These are phyloP conservation scores for Thraustochytrium striatum DNA, from an alignment of 352 stramenopile genomes.

Conservation along the genomic window DNA sequence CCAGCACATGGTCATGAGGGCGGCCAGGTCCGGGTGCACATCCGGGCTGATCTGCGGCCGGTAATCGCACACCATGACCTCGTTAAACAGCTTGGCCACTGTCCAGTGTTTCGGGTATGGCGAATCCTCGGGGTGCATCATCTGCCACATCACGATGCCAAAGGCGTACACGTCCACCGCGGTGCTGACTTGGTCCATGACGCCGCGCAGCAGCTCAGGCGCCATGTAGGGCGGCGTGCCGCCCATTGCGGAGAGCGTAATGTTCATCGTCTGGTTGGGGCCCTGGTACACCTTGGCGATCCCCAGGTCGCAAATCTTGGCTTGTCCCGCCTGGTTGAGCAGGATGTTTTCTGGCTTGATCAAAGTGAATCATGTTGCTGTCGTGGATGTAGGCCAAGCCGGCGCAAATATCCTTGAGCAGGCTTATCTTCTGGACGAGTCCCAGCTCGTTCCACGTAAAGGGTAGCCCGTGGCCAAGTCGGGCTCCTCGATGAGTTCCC, in stretches of 20 bases:
- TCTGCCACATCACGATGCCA: constrained; percentile 82
- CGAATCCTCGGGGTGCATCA: constrained; percentile 52
- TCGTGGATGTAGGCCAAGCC: constrained; percentile 43
- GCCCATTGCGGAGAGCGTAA: constrained; percentile 37
- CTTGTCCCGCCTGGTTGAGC: constrained; percentile 2
- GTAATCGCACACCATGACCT: constrained; percentile 35
- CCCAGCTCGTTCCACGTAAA: constrained; percentile 13
- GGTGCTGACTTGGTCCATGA: constrained; percentile 63
- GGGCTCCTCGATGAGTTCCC: constrained; percentile 31
- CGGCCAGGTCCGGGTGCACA: not conserved
- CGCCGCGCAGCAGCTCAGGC: constrained; percentile 20
- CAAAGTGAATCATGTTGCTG: constrained; percentile 49
- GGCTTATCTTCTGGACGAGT: not conserved
- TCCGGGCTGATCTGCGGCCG: not conserved
- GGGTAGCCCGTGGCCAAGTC: not conserved
- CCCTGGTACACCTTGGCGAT: constrained; percentile 34
- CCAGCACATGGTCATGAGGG: constrained; percentile 24
- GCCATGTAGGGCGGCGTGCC: constrained; percentile 47
- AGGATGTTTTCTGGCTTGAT: constrained; percentile 51
- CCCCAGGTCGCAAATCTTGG: constrained; percentile 47
- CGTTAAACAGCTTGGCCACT: constrained; percentile 40
- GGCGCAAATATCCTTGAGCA: constrained; percentile 18
- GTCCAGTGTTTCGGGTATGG: constrained; percentile 37
- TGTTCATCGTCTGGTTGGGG: constrained; percentile 28
- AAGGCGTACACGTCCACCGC: constrained; percentile 86